Evolutionary conservation across 192 early-diverging fungal species (phyloP), one percentile per base, ranked within the genome.

Genomic region (Powellomyces hirtus): DNA sequence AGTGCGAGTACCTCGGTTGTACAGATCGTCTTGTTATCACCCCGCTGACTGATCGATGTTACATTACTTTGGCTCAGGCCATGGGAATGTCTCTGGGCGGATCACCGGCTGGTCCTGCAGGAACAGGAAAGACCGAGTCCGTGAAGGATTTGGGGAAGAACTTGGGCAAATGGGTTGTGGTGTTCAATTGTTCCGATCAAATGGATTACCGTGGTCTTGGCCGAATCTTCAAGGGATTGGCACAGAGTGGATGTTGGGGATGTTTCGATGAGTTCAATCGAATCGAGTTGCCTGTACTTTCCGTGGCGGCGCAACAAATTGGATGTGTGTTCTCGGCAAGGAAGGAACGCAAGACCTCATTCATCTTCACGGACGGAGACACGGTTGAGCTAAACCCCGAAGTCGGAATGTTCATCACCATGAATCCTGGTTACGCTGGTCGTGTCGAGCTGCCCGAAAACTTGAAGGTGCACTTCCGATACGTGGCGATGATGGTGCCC

Each of bases 401-500:
- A 72, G 81, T 87, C 14, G 84, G 84, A 42, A 83, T 87, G 80
- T 87, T 87, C 67, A 87, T 87, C 64, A 87, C 86, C 13, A 87
- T 87, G 86, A 87, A 87, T 60, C 86, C 86, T 66, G 86, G 86
- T 59, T 87, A 87, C 55, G 86, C 86, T 38, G 86, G 86, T 38
- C 78, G 86, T 75, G 86, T 87, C 40, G 86, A 87, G 63, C 69
- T 87, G 30, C 86, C 86, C 20, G 86, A 87, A 75, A 87, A 87
- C 68, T 64, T 87, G 36, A 87, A 87, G 55, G 84, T 86, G 1
- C 81, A 87, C 64, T 87, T 87, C 78, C 73, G 86, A 55, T 87
- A 87, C 63, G 86, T 87, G 0, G 86, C 86, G 14, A 87, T 87
- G 86, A 87, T 87, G 86, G 84, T 87, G 27, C 86, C 86, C 13